Conservation (phyloP, 352 stramenopile species). For the Phytophthora pini region DNA sequence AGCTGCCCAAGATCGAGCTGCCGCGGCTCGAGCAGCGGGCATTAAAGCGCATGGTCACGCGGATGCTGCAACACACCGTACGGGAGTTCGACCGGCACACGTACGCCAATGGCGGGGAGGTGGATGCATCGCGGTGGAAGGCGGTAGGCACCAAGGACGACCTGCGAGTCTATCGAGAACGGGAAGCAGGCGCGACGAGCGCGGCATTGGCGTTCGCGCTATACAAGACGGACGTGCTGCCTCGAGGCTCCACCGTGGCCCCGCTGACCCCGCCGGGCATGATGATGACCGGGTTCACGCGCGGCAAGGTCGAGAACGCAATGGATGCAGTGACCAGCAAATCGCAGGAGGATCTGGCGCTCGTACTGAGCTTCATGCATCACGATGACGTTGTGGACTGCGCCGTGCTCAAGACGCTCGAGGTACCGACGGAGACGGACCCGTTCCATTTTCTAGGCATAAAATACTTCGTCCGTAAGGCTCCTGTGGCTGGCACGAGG, state of each 20-base stretch:
- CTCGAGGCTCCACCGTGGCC: slow-evolving; percentile 8
- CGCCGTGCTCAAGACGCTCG: slow-evolving; percentile 31
- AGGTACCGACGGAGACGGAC: slow-evolving; percentile 32
- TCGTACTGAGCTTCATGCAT: slow-evolving; percentile 29
- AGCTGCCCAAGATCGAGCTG: slow-evolving; percentile 34
- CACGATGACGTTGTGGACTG: slow-evolving; percentile 33
- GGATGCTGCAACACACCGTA: slow-evolving; percentile 42
- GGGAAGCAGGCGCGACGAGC: slow-evolving; percentile 19
- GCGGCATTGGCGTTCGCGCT: slow-evolving; percentile 17
- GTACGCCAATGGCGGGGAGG: slow-evolving; percentile 18
- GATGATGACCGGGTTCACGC: slow-evolving; percentile 39
- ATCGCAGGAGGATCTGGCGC: slow-evolving; percentile 48
- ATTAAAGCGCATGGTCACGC: slow-evolving; percentile 26
- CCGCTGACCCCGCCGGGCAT: slow-evolving; percentile 21
- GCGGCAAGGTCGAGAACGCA: slow-evolving; percentile 51
- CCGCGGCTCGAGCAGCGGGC: slow-evolving; percentile 24
- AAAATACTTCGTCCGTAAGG: slow-evolving; percentile 27
- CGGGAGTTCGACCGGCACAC: slow-evolving; percentile 41
- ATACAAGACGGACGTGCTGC: slow-evolving; percentile 11
- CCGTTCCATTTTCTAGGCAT: slow-evolving; percentile 44
- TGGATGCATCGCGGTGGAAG: slow-evolving; percentile 46
- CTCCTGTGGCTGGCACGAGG: slow-evolving; percentile 8
- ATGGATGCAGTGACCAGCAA: slow-evolving; percentile 44
- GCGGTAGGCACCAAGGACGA: slow-evolving; percentile 21
- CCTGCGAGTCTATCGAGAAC: slow-evolving; percentile 27